Percentiles rank a stretch among this genome's conserved stretches.
Conservation (phyloP, 768 basidiomycete species). For the Piloderma croceum region DNA sequence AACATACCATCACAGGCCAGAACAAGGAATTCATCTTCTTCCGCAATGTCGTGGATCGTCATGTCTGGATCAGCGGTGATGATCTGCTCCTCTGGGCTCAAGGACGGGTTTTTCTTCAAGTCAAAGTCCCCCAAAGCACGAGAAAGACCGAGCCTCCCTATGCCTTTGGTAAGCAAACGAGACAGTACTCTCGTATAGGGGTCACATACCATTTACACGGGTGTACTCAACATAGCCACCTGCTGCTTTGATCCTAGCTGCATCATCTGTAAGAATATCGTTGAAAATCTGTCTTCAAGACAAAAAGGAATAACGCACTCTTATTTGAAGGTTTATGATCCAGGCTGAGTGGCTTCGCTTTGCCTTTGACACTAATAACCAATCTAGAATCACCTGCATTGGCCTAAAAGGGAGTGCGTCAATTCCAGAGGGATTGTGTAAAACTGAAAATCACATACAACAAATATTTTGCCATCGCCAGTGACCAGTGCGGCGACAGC, state of each 20-base stretch:
- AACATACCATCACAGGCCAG: slow-evolving; percentile 90
- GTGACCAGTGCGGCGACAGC: slow-evolving; percentile 87
- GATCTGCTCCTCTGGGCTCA: slow-evolving; percentile 84
- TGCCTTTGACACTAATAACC: slow-evolving; percentile 79
- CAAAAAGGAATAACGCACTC: slow-evolving; percentile 42
- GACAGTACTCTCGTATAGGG: no score
- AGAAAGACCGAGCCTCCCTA: slow-evolving; percentile 93
- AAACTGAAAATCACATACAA: slow-evolving; percentile 45
- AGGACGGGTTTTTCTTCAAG: slow-evolving; percentile 90
- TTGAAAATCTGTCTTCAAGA: slow-evolving; percentile 2
- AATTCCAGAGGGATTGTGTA: slow-evolving; percentile 3
- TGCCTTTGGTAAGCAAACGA: background rate
- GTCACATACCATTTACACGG: slow-evolving; percentile 95
- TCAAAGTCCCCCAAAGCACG: slow-evolving; percentile 97
- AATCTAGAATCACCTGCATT: slow-evolving; percentile 97
- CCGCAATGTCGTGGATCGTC: slow-evolving; percentile 69
- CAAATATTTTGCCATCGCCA: slow-evolving; percentile 68
- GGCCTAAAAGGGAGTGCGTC: slow-evolving; percentile 60
- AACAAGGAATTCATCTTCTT: slow-evolving; percentile 95
- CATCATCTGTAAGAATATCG: slow-evolving; percentile 60
- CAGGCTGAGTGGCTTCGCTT: slow-evolving; percentile 81
- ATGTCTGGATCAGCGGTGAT: slow-evolving; percentile 95
- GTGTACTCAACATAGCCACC: slow-evolving; percentile 97
- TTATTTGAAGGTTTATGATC: slow-evolving; percentile 95
- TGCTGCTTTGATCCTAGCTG: slow-evolving; percentile 76